Evolutionary conservation across 1,284 basidiomycete species (phyloP), one percentile per base, ranked within the genome.

Genomic region (Fomitopsis palustris): DNA sequence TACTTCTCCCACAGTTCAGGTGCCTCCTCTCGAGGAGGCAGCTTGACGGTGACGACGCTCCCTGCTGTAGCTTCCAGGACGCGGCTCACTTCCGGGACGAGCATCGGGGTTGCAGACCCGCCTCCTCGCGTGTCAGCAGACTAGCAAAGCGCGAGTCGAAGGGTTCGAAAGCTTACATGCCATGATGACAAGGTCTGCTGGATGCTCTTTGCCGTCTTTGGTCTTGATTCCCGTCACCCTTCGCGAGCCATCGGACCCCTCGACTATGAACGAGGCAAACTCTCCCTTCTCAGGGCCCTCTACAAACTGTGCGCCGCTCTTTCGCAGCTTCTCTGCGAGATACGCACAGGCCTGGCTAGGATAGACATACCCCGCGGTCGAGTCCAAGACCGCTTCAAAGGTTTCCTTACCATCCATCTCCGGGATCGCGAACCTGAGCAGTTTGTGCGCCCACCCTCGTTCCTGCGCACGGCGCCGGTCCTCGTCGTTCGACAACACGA

Each of bases 1-100:
- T 60, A 60, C 43, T 60, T 60, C 23, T 56, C 59, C 59, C 59
- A 60, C 10, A 60, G 59, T 55, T 57, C 51, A 17, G 55, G 55
- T 17, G 55, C 59, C 41, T 60, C 42, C 19, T 60, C 52, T 6
- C 55, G 54, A 1, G 59, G 59, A n/a, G 59, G 59, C 17, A 60
- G 51, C n/a, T 43, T 49, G 17, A 60, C 38, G 7, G 55, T 53
- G n/a, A 57, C 52, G 8, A 60, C 59, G 47, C 59, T 60, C n/a
- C 59, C 59, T 8, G 59, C 54, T 14, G 59, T 60, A 5, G 59
- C 59, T 43, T 60, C 59, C 9, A 60, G 51, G 21, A 60, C 59
- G 9, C 31, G n/a, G 27, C 59, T 53, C 21, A 55, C 54, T 39
- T 60, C 59, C 17, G 54, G 54, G 14, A 60, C 59, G 6, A 60